Percentiles rank a stretch among this genome's conserved stretches.
Conservation (phyloP, 148 eudicot species). For the Suaeda aralocaspica region DNA sequence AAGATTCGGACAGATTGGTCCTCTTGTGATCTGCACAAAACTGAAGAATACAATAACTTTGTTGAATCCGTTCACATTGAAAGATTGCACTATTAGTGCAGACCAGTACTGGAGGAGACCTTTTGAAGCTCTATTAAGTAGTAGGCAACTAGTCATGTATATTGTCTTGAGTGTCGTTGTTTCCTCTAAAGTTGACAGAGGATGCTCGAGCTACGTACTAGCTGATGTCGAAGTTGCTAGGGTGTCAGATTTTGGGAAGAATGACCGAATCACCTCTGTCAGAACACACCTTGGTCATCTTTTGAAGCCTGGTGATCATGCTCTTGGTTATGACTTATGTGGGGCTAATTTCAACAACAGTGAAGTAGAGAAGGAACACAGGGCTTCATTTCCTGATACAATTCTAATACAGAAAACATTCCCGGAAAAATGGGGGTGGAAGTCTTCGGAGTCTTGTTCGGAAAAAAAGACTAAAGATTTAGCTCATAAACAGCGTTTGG, state of each 20-base stretch:
- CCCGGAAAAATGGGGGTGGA: too few species aligned
- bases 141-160: conserved; percentile 55
- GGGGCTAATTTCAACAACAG: too few species aligned
- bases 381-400: too few species aligned
- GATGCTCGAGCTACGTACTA: conserved; percentile 54
- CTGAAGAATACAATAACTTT: conserved; percentile 44
- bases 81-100: conserved; percentile 46
- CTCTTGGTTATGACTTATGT: conserved; percentile 70
- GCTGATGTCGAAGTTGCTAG: conserved; percentile 66
- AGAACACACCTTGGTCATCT: conserved; percentile 69
- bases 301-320: conserved; percentile 52
- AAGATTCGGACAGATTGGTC: conserved; percentile 56
- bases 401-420: too few species aligned
- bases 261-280: conserved; percentile 46
- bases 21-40: conserved; percentile 60
- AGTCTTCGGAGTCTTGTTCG: too few species aligned
- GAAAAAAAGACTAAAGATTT: too few species aligned
- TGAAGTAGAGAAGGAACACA: too few species aligned
- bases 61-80: conserved; percentile 50
- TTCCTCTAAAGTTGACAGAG: conserved; percentile 43
- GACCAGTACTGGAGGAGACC: conserved; percentile 56
- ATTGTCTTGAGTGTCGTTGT: conserved; percentile 46
- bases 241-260: conserved; percentile 64
- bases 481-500: too few species aligned
- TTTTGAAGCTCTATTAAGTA: conserved; percentile 39